Conservation (phyloP, 208 protist genomes). For the Crithidia sp. region DNA sequence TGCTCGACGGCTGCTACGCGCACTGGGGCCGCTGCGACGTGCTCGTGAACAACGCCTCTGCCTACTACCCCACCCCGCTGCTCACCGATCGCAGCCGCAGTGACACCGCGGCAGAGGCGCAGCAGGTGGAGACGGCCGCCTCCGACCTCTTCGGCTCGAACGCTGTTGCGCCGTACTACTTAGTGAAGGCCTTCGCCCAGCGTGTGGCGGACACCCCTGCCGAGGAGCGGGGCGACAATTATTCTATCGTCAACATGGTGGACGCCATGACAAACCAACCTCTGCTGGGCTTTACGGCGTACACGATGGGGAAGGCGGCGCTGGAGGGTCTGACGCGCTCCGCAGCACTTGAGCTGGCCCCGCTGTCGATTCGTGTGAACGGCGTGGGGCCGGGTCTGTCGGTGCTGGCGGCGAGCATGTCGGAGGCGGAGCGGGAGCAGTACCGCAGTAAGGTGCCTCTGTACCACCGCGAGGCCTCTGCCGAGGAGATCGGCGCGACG, state of each 20-base stretch:
- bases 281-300: conserved; percentile 59
- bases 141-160: conserved; percentile 77
- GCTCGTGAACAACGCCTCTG: conserved; percentile 88
- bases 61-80: conserved; percentile 75
- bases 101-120: neutral
- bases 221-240: conserved; percentile 30
- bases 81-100: conserved; percentile 3
- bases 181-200: conserved; percentile 60
- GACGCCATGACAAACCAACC: conserved; percentile 75
- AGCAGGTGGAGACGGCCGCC: conserved; percentile 27
- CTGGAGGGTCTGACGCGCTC: conserved; percentile 71
- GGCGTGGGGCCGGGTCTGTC: conserved; percentile 68
- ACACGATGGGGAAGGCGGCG: conserved; percentile 84
- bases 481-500: conserved; percentile 56
- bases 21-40: conserved; percentile 77
- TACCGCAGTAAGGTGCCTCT: conserved; percentile 70
- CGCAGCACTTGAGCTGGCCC: conserved; percentile 71
- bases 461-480: conserved; percentile 51
- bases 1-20: conserved; percentile 55
- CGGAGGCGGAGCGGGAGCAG: conserved; percentile 32
- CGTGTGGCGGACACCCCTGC: conserved; percentile 18
- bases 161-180: conserved; percentile 69
- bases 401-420: conserved; percentile 50
- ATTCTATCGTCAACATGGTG: conserved; percentile 67
- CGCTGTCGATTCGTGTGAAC: conserved; percentile 72